Base-by-base conservation (phyloP, 768 basidiomycete species). In the Termitomyces sp. region DNA sequence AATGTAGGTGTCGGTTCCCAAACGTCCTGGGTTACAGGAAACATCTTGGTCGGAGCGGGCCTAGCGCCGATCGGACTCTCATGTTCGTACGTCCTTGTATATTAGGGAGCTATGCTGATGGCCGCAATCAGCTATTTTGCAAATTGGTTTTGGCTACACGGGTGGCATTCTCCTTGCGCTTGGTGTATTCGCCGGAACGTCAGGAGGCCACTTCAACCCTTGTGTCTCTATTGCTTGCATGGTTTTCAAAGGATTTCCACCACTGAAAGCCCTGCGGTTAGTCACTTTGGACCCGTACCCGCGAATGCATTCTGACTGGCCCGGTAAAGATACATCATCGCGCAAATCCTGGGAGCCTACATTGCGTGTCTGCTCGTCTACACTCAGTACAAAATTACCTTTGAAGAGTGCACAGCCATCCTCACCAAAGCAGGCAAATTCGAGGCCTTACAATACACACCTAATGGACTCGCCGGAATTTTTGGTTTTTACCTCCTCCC, bases 191-290 rank as follows among this genome's bases (percentile, higher is more conserved):
- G 73, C 72, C 5, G 69, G 80, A 18, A 79, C 86, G 0, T 88
- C 85, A 13, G 85, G 84, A 12, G 83, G 86, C 22, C 88, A 90
- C 66, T 84, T 90, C 69, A 86, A 79, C 57, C 91, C 90, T 2
- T 79, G 82, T 52, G 77, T 90, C 22, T 85, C 87, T 3, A 74
- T 89, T 51, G 71, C 80, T 8, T 72, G 80, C 46, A 73, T 78
- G 18, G 11, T 88, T 15, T 83, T 84, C 76, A 83, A 75, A 61
- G 80, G 80, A 0, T 86, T 88, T 71, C 84, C 88, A 1, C 57
- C 70, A 13, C 56, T 68, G 49, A 89, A 86, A 59, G 86, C 81
- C 4, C 50, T 73, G 32, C 74, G 82, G 87, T 87, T 44, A 28
- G 61, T 42, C 36, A 7, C 45, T 42, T 32, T 15, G 18, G 35